A percentile compares a stretch with the other conserved stretches of the same genome.
Evolutionary conservation across 352 stramenopile species (phyloP).

Genomic region (Globisporangium solare): DNA sequence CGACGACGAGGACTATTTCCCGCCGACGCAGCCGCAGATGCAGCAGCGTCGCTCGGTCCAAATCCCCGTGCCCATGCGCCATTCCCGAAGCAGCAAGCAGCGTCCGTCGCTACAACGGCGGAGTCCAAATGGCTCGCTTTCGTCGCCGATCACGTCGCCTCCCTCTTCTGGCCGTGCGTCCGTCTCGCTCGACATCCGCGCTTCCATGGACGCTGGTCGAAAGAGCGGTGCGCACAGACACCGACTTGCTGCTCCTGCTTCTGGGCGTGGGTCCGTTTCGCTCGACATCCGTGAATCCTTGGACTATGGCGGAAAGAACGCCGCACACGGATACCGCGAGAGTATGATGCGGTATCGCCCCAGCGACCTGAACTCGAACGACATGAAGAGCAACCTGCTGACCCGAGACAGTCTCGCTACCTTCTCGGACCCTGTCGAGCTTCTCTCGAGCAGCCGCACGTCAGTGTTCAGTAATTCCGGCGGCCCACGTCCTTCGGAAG

Average conservation of each 20-base stretch:
- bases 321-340: constrained; percentile 29
- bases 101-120: constrained; percentile 31
- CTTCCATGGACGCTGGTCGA: constrained; percentile 9
- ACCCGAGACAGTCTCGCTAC: constrained; percentile 53
- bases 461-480: constrained; percentile 41
- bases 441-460: constrained; percentile 24
- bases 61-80: constrained; percentile 5
- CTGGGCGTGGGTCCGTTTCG: constrained; percentile 9
- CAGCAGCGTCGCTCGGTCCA: constrained; percentile 12
- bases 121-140: constrained; percentile 1
- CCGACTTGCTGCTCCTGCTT: no score
- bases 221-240: no score
- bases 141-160: constrained; percentile 11
- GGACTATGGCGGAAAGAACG: background rate
- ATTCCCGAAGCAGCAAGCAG: constrained; percentile 18
- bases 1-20: constrained; percentile 24
- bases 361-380: constrained; percentile 48
- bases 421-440: constrained; percentile 4
- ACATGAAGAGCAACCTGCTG: constrained; percentile 41
- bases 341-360: constrained; percentile 73
- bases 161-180: constrained; percentile 9
- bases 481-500: constrained; percentile 39
- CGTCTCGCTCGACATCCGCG: constrained; percentile 13
- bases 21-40: constrained; percentile 12
- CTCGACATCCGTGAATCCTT: constrained; percentile 1